A percentile compares a stretch with the other conserved stretches of the same genome.
These are phyloP conservation scores for Acidiella bohemica DNA, from an alignment of 495 filamentous ascomycete genomes.

Conservation along the genomic window DNA sequence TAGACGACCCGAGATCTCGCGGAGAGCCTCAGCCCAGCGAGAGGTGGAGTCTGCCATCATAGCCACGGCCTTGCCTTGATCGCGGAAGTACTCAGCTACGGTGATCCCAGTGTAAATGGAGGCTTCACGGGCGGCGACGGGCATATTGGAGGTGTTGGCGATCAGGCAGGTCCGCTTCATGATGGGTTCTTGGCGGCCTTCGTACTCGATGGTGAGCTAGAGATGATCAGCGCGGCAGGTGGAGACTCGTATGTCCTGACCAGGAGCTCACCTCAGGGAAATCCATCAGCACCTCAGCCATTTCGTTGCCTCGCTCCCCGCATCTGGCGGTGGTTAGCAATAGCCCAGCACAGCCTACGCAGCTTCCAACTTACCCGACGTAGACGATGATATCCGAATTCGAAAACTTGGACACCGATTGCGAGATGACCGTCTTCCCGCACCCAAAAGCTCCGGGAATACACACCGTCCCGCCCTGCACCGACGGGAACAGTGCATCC, in stretches of 20 bases:
- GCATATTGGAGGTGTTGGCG: slow-evolving; percentile 99
- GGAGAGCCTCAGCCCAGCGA: slow-evolving; percentile 94
- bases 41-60: slow-evolving; percentile 99
- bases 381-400: slow-evolving; percentile 99
- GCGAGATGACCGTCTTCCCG: slow-evolving; percentile 97
- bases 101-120: slow-evolving; percentile 99
- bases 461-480: slow-evolving; percentile 92
- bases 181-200: slow-evolving; percentile 91
- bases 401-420: slow-evolving; percentile 97
- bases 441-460: slow-evolving; percentile 98
- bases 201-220: slow-evolving; percentile 73
- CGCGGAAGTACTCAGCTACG: slow-evolving; percentile 94
- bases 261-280: slow-evolving; percentile 68
- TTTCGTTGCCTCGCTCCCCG: slow-evolving; percentile 97
- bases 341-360: background rate
- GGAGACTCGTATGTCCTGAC: no score
- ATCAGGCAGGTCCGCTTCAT: slow-evolving; percentile 99
- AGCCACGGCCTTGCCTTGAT: slow-evolving; percentile 92
- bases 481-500: slow-evolving; percentile 94
- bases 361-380: slow-evolving; percentile 42
- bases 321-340: slow-evolving; percentile 32
- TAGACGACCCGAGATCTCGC: slow-evolving; percentile 96
- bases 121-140: slow-evolving; percentile 93
- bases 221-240: no score
- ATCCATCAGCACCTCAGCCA: slow-evolving; percentile 99